These are phyloP conservation scores for Didymella exigua DNA, from an alignment of 2,329 filamentous ascomycete species.

Conservation along the genomic window DNA sequence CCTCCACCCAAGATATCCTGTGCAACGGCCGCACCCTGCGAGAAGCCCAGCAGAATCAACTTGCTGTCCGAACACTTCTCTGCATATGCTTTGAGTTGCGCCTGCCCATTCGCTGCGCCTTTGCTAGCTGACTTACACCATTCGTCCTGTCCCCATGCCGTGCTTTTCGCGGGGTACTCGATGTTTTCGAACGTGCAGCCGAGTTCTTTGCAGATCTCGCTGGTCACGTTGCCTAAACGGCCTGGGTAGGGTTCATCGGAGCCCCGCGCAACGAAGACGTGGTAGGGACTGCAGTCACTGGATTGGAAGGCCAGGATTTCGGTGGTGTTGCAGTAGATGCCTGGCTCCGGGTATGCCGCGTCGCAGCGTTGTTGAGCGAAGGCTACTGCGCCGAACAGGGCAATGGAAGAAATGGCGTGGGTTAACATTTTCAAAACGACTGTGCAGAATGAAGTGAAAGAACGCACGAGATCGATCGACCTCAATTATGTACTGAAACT, in stretches of 20 bases:
- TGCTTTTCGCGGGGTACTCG: constrained; percentile 36
- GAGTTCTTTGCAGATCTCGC: constrained; percentile 26
- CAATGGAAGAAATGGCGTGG: constrained; percentile 17
- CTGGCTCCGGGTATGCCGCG: constrained; percentile 24
- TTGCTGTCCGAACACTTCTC: constrained; percentile 37
- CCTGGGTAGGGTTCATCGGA: constrained; percentile 39
- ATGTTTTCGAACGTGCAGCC: constrained; percentile 36
- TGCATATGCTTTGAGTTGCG: constrained; percentile 32
- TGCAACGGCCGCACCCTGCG: constrained; percentile 33
- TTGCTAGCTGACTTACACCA: constrained; percentile 37
- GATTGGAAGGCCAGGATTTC: constrained; percentile 30
- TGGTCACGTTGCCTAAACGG: constrained; percentile 32
- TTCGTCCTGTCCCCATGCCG: constrained; percentile 27
- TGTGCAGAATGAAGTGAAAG: neutral
- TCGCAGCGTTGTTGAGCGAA: constrained; percentile 34
- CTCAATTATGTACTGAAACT: constrained; percentile 4
- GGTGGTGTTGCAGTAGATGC: constrained; percentile 33
- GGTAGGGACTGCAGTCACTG: constrained; percentile 31
- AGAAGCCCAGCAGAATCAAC: constrained; percentile 35
- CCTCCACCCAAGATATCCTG: constrained; percentile 40
- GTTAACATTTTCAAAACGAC: constrained; percentile 15
- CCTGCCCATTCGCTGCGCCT: constrained; percentile 30
- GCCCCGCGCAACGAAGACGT: constrained; percentile 37
- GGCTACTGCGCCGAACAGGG: constrained; percentile 17
- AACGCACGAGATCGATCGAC: neutral